phyloP scores from a whole-genome alignment of 441 rosid genomes.

The Eruca vesicaria region DNA sequence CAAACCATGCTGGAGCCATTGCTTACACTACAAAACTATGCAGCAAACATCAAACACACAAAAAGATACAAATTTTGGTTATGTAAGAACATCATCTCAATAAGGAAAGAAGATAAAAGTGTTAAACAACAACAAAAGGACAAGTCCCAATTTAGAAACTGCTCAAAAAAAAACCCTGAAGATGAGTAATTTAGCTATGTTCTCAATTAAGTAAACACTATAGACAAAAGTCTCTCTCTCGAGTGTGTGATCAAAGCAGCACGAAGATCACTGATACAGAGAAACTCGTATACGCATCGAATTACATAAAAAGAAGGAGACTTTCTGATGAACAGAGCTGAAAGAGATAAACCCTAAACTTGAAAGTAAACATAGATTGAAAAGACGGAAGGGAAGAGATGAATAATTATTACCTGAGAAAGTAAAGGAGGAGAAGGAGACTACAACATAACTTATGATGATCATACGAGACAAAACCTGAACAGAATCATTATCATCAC shows the following conservation, averaged over 20 bases:
- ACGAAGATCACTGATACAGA: slow-evolving; percentile 9
- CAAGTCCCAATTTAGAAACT: slow-evolving; percentile 1
- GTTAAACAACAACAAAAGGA: neutral
- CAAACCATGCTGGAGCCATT: slow-evolving; percentile 66
- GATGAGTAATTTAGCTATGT: neutral
- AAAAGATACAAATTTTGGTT: neutral
- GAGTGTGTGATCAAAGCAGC: slow-evolving; percentile 2
- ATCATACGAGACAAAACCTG: neutral
- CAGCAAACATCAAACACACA: neutral
- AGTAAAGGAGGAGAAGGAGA: neutral
- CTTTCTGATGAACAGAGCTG: slow-evolving; percentile 7
- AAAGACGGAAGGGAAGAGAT: slow-evolving; percentile 5
- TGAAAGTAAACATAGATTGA: neutral
- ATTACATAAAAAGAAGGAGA: neutral
- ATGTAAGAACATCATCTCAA: neutral
- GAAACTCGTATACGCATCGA: slow-evolving; percentile 1
- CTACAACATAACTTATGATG: neutral
- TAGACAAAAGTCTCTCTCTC: slow-evolving; percentile 1
- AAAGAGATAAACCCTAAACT: neutral
- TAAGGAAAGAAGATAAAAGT: neutral
- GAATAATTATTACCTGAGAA: slow-evolving; percentile 10
- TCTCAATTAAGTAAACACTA: neutral
- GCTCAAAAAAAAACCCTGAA: slow-evolving; percentile 1
- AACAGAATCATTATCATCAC: neutral
- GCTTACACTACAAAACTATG: slow-evolving; percentile 13